These are phyloP conservation scores for Ochromonas danica DNA, from an alignment of 108 stramenopile species.

Conservation along the genomic window DNA sequence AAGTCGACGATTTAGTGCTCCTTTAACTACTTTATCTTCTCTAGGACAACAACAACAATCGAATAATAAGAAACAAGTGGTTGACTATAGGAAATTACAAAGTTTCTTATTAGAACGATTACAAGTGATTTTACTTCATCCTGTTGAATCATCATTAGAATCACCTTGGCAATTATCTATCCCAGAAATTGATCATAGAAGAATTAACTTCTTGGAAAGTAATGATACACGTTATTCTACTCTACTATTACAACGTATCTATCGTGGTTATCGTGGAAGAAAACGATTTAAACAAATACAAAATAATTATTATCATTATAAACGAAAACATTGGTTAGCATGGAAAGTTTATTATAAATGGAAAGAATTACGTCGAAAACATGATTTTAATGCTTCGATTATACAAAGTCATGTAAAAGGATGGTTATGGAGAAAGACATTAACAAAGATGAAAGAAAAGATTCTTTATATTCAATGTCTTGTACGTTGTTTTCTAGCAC, in stretches of 20 bases:
- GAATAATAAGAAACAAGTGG: no score
- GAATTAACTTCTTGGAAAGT: neutral
- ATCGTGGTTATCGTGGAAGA: neutral
- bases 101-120: no score
- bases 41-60: no score
- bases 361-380: neutral
- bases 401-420: neutral
- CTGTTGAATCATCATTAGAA: no score
- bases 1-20: no score
- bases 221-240: neutral
- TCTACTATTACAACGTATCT: neutral
- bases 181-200: neutral
- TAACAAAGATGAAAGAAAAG: neutral
- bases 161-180: neutral
- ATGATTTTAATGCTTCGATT: neutral
- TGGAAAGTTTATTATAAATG: neutral
- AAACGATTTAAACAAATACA: neutral
- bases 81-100: no score
- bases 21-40: no score
- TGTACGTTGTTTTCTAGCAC: neutral
- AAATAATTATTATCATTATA: neutral
- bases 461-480: neutral
- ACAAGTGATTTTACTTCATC: no score
- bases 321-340: neutral
- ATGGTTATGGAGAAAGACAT: neutral